Evolutionary conservation across 768 basidiomycete species (phyloP).

Genomic region (Boletellus sp.): DNA sequence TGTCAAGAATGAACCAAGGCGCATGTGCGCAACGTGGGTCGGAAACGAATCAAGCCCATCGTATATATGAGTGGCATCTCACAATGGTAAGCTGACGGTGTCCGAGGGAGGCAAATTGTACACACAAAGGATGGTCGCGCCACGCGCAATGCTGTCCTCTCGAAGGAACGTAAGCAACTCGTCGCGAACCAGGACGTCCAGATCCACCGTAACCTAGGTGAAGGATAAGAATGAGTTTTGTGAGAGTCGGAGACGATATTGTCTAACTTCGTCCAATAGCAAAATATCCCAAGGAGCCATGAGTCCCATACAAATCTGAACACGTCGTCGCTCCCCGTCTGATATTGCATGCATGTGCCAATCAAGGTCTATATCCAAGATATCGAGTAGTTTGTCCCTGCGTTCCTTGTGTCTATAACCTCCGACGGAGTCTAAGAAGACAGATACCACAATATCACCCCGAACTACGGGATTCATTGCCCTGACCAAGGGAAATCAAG

Average conservation of each 20-base stretch:
- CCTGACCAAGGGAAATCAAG: slow-evolving; percentile 42
- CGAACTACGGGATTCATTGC: slow-evolving; percentile 97
- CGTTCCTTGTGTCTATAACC: slow-evolving; percentile 92
- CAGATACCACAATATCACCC: slow-evolving; percentile 86
- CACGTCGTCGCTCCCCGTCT: slow-evolving; percentile 89
- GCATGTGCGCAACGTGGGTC: slow-evolving; percentile 90
- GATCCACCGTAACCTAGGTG: slow-evolving; percentile 86
- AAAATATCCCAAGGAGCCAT: slow-evolving; percentile 95
- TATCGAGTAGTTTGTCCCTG: slow-evolving; percentile 80
- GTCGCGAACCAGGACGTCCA: slow-evolving; percentile 92
- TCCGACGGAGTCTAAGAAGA: slow-evolving; percentile 95
- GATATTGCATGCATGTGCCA: slow-evolving; percentile 97
- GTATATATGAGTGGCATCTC: slow-evolving; percentile 94
- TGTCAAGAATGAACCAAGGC: slow-evolving; percentile 70
- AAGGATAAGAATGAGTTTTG: background rate
- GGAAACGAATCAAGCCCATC: slow-evolving; percentile 91
- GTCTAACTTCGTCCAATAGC: slow-evolving; percentile 82
- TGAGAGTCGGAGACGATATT: background rate
- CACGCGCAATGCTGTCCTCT: slow-evolving; percentile 70
- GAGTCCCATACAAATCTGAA: slow-evolving; percentile 93
- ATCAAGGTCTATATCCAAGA: slow-evolving; percentile 91
- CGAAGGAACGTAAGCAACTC: slow-evolving; percentile 88
- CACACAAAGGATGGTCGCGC: slow-evolving; percentile 85
- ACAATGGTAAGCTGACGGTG: slow-evolving; percentile 2
- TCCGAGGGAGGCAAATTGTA: slow-evolving; percentile 4